Conservation (phyloP, 108 stramenopile genomes). For the Stephanodiscus triporus region DNA sequence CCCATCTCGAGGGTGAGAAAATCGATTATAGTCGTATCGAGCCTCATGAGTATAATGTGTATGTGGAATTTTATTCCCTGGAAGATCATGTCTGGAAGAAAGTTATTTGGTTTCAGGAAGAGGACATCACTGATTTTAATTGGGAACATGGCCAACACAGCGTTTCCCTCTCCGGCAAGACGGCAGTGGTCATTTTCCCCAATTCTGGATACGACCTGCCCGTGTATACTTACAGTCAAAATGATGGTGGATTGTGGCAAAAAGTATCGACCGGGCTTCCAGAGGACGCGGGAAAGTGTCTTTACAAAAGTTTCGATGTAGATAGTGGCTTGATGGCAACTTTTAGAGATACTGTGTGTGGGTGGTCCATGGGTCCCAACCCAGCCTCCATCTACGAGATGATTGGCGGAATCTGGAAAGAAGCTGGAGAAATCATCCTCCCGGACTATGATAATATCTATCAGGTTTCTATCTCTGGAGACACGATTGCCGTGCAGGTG, state of each 20-base stretch:
- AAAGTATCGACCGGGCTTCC: conserved; percentile 2
- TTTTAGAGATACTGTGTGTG: not conserved
- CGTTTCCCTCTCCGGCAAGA: conserved; percentile 17
- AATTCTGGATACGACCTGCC: not conserved
- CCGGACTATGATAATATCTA: not conserved
- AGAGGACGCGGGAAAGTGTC: not conserved
- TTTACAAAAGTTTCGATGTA: conserved; percentile 12
- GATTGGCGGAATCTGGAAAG: conserved; percentile 12
- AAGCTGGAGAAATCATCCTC: conserved; percentile 15
- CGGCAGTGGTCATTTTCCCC: conserved; percentile 15
- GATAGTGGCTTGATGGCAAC: conserved; percentile 10
- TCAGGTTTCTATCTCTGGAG: not conserved
- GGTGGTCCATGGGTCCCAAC: not conserved
- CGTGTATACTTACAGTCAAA: conserved; percentile 20
- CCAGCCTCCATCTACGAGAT: conserved; percentile 5
- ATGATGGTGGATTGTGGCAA: conserved; percentile 15
- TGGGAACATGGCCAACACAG: not conserved
- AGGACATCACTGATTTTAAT: not conserved
- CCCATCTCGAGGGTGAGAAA: not conserved
- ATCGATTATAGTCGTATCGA: not conserved
- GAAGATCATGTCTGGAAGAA: conserved; percentile 7
- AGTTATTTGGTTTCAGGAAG: not conserved
- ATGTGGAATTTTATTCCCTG: conserved; percentile 18
- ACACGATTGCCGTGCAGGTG: conserved; percentile 9
- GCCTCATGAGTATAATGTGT: not conserved